These are phyloP conservation scores for Dictyostelium purpureum DNA, from an alignment of 78 protist genomes.

Conservation along the genomic window DNA sequence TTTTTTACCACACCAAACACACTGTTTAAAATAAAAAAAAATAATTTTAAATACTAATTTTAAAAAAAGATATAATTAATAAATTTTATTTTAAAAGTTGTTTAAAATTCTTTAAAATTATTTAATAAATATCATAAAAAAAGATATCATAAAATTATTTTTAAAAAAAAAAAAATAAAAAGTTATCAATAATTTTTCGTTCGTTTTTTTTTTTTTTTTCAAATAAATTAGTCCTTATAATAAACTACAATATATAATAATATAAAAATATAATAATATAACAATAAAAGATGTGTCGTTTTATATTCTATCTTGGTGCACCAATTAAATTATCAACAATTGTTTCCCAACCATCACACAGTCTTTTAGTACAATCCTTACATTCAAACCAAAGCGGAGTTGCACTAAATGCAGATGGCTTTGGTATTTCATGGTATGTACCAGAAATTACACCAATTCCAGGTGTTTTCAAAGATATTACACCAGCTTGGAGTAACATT, in stretches of 20 bases:
- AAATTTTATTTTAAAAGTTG: no score
- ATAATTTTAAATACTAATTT: no score
- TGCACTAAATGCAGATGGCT: slow-evolving; percentile 66
- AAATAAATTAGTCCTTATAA: no score
- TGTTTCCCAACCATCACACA: slow-evolving; percentile 71
- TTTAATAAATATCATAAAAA: no score
- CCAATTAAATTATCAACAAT: slow-evolving; percentile 58
- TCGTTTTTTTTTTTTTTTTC: no score
- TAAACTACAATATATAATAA: background rate
- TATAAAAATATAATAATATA: background rate
- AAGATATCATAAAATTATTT: no score
- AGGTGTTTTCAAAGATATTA: slow-evolving; percentile 72
- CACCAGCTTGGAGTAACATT: slow-evolving; percentile 73
- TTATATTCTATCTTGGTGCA: slow-evolving; percentile 58
- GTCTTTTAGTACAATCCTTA: slow-evolving; percentile 52
- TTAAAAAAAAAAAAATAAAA: no score
- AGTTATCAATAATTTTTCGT: no score
- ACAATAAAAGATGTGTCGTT: slow-evolving; percentile 48
- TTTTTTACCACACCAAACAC: no score
- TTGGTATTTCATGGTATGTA: slow-evolving; percentile 68
- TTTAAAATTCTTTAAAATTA: no score
- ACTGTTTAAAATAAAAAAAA: no score
- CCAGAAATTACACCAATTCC: slow-evolving; percentile 70
- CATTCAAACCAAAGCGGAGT: slow-evolving; percentile 52
- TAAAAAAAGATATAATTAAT: no score